Conservation (phyloP, 352 stramenopile genomes). For the Phytopythium boreale region DNA sequence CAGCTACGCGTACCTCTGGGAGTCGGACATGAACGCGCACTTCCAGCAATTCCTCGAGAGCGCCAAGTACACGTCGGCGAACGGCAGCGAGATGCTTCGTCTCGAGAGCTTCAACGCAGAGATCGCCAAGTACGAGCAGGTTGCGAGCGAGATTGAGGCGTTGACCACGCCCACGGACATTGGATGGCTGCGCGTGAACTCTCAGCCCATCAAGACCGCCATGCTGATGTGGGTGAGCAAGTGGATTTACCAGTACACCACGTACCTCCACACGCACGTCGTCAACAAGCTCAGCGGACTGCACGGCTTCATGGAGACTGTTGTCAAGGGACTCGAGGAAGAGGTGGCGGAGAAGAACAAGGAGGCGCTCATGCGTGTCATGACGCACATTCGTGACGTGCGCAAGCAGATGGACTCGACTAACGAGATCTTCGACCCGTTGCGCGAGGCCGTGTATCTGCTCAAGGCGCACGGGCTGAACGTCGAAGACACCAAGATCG, state of each 20-base stretch:
- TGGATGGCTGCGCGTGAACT: conserved; percentile 97
- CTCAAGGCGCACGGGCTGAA: conserved; percentile 94
- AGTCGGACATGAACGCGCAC: conserved; percentile 89
- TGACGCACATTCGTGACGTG: conserved; percentile 95
- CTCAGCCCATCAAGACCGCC: conserved; percentile 95
- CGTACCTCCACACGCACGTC: conserved; percentile 92
- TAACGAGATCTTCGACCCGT: conserved; percentile 93
- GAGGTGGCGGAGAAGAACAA: conserved; percentile 92
- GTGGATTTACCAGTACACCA: conserved; percentile 96
- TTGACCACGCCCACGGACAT: conserved; percentile 91
- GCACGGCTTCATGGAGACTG: conserved; percentile 93
- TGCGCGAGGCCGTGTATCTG: conserved; percentile 92
- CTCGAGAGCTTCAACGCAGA: conserved; percentile 94
- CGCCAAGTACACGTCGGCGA: conserved; percentile 53
- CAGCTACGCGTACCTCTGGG: conserved; percentile 95
- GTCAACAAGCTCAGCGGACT: conserved; percentile 85
- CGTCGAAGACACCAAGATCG: conserved; percentile 88
- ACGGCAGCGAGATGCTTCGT: conserved; percentile 86
- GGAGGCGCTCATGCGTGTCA: conserved; percentile 95
- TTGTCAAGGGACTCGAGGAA: conserved; percentile 88
- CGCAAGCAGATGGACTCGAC: conserved; percentile 92
- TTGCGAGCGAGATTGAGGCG: conserved; percentile 89
- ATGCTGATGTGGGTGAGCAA: conserved; percentile 95
- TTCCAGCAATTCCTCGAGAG: conserved; percentile 93
- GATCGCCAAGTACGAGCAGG: conserved; percentile 95